Percentiles rank a stretch among this genome's conserved stretches.
Conservation (phyloP, 2,329 filamentous ascomycete genomes). For the Falciphora oryzae region DNA sequence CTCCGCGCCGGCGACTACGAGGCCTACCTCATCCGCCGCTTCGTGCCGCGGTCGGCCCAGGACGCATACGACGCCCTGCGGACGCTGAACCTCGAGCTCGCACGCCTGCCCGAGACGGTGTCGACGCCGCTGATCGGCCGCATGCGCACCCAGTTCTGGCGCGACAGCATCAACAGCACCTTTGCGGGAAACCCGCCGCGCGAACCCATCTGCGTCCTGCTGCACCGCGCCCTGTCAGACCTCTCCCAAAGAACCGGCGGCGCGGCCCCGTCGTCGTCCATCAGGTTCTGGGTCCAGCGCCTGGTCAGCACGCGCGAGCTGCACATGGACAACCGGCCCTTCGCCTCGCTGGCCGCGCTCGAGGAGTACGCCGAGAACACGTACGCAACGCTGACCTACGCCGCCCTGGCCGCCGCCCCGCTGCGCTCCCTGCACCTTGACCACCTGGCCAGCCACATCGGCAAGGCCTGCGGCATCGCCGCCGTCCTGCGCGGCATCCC, state of each 20-base stretch:
- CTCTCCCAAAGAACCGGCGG: slow-evolving; percentile 40
- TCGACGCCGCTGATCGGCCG: slow-evolving; percentile 81
- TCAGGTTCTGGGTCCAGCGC: slow-evolving; percentile 69
- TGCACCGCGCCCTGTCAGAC: slow-evolving; percentile 65
- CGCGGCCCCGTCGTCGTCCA: slow-evolving; percentile 38
- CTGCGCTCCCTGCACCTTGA: slow-evolving; percentile 80
- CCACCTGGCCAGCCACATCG: slow-evolving; percentile 90
- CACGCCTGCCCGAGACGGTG: slow-evolving; percentile 82
- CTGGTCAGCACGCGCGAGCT: slow-evolving; percentile 77
- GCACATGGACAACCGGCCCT: slow-evolving; percentile 78
- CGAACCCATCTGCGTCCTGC: slow-evolving; percentile 82
- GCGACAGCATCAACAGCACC: slow-evolving; percentile 73
- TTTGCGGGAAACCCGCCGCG: slow-evolving; percentile 75
- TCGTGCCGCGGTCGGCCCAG: slow-evolving; percentile 67
- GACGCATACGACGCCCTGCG: slow-evolving; percentile 87
- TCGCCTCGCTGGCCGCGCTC: slow-evolving; percentile 63
- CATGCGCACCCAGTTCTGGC: slow-evolving; percentile 93
- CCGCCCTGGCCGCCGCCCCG: slow-evolving; percentile 73
- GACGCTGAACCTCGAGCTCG: slow-evolving; percentile 87
- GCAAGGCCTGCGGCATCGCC: slow-evolving; percentile 85
- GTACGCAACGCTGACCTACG: slow-evolving; percentile 87
- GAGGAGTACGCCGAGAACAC: slow-evolving; percentile 93
- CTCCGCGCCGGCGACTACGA: slow-evolving; percentile 72
- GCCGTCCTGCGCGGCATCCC: slow-evolving; percentile 84
- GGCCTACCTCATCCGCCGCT: slow-evolving; percentile 78